Percentiles rank a stretch among this genome's conserved stretches.
Conservation (phyloP, 306 rosid genomes). For the Gastrolobium bilobum region DNA sequence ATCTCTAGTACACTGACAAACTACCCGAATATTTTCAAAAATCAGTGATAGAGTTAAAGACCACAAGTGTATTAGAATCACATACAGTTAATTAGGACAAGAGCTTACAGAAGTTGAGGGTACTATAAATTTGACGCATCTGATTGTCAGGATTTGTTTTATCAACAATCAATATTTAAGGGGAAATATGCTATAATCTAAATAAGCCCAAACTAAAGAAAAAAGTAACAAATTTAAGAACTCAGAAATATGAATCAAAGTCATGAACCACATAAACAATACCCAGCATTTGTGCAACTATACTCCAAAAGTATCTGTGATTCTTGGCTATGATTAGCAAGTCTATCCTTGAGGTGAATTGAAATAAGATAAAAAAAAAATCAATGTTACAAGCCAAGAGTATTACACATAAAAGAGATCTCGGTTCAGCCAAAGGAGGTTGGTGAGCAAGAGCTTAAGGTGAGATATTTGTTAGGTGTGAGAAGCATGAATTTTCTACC, state of each 20-base stretch:
- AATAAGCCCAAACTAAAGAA: background rate
- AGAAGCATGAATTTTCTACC: background rate
- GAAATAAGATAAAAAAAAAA: background rate
- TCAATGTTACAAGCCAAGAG: background rate
- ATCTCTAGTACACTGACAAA: background rate
- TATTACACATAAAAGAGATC: background rate
- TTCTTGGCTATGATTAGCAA: background rate
- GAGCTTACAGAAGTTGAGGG: background rate
- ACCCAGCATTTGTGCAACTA: background rate
- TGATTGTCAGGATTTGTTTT: background rate
- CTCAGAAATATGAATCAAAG: background rate
- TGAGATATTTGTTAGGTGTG: background rate
- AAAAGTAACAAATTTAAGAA: background rate
- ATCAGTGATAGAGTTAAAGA: slow-evolving; percentile 4
- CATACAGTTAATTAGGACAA: background rate
- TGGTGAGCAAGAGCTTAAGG: background rate
- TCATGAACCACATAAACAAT: background rate
- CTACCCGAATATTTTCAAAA: background rate
- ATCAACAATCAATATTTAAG: background rate
- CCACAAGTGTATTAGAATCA: background rate
- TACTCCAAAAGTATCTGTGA: background rate
- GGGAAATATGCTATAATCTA: background rate
- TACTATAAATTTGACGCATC: background rate
- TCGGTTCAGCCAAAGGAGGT: background rate
- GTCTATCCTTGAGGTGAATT: background rate